Evolutionary conservation across 2,329 filamentous ascomycete species (phyloP).

Genomic region (Diatrype stigma): DNA sequence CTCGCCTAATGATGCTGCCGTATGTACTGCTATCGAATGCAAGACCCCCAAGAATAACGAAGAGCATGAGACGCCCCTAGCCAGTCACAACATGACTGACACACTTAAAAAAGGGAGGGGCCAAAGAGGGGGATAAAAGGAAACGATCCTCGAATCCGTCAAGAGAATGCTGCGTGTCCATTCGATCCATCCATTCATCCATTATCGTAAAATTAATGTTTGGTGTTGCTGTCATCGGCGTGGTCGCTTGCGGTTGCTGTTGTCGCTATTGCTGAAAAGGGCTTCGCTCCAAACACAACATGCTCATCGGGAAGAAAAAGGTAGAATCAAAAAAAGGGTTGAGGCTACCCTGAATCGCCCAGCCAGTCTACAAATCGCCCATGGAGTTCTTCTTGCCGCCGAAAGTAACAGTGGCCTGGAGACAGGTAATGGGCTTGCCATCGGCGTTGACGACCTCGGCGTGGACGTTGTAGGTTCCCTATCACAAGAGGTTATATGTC

Average conservation of each 20-base stretch:
- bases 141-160: slow-evolving; percentile 6
- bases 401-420: slow-evolving; percentile 71
- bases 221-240: too few relatives aligned
- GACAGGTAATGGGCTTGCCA: slow-evolving; percentile 74
- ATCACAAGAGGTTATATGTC: background rate
- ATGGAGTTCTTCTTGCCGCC: slow-evolving; percentile 34
- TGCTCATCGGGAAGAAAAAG: too few relatives aligned
- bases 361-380: slow-evolving; percentile 9
- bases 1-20: too few relatives aligned
- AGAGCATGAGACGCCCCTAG: slow-evolving; percentile 2
- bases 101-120: slow-evolving; percentile 13
- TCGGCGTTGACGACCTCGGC: slow-evolving; percentile 80
- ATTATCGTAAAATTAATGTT: slow-evolving; percentile 7
- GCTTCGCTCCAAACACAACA: too few relatives aligned
- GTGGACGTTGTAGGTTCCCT: slow-evolving; percentile 87
- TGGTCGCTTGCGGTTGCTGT: too few relatives aligned
- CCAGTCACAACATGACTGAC: slow-evolving; percentile 4
- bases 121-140: too few relatives aligned
- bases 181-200: slow-evolving; percentile 2
- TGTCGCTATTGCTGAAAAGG: too few relatives aligned
- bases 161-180: slow-evolving; percentile 12
- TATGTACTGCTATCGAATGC: too few relatives aligned
- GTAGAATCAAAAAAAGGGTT: too few relatives aligned
- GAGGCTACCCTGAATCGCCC: background rate
- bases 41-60: too few relatives aligned